These are phyloP conservation scores for Pythium biforme DNA, from an alignment of 352 stramenopile species.

Conservation along the genomic window DNA sequence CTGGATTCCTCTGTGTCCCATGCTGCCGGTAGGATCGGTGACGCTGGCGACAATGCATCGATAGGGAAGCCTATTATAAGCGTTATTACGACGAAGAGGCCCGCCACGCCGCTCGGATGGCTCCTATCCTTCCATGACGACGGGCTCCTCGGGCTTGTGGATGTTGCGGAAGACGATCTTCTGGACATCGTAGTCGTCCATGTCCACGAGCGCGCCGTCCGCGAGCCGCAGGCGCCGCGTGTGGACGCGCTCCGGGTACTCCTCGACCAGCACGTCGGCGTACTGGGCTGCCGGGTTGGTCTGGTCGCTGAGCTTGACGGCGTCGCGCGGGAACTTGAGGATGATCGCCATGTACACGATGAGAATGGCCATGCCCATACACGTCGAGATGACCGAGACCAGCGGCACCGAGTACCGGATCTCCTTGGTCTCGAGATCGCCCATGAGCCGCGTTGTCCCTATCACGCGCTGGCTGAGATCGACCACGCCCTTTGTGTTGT, in stretches of 20 bases:
- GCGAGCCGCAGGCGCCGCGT: constrained; percentile 28
- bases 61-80: too few species aligned
- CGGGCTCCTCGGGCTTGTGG: neutral
- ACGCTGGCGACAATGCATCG: too few species aligned
- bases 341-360: constrained; percentile 33
- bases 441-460: constrained; percentile 30
- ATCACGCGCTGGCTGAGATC: constrained; percentile 20
- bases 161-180: constrained; percentile 32
- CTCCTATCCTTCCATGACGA: constrained; percentile 18
- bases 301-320: constrained; percentile 33
- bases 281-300: constrained; percentile 32
- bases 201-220: constrained; percentile 24
- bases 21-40: too few species aligned
- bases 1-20: neutral
- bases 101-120: neutral
- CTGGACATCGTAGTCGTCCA: constrained; percentile 46
- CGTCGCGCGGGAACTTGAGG: constrained; percentile 34
- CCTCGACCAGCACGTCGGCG: constrained; percentile 22
- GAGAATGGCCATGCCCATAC: constrained; percentile 35
- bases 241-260: constrained; percentile 33
- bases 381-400: constrained; percentile 40
- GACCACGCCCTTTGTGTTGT: neutral
- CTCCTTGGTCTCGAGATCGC: constrained; percentile 44
- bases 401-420: constrained; percentile 50
- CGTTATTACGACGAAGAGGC: too few species aligned